Evolutionary conservation across 345 rosid species (phyloP).

Genomic region (Citrus cavaleriei): DNA sequence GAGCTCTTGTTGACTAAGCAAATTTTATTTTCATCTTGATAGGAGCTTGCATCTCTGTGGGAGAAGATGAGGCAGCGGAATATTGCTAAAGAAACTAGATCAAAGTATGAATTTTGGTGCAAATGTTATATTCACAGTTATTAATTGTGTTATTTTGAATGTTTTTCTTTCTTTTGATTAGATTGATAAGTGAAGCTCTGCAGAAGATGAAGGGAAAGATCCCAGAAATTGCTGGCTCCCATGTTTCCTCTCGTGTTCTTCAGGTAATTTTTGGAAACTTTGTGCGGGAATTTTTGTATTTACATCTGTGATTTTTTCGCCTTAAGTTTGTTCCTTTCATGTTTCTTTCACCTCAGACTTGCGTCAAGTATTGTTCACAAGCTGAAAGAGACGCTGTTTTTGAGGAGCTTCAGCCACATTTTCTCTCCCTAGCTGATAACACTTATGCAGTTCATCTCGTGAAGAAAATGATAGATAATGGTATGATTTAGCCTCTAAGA

Average conservation of each 20-base stretch:
- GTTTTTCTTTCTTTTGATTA: constrained; percentile 10
- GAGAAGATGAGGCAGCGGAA: constrained; percentile 93
- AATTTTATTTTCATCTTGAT: background rate
- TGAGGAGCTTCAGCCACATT: constrained; percentile 76
- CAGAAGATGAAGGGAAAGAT: constrained; percentile 89
- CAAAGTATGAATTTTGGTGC: constrained; percentile 45
- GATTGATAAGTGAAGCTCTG: constrained; percentile 73
- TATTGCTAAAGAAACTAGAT: constrained; percentile 78
- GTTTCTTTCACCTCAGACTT: constrained; percentile 44
- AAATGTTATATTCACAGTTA: background rate
- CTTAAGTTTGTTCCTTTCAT: background rate
- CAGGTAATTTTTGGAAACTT: constrained; percentile 48
- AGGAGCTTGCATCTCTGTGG: constrained; percentile 93
- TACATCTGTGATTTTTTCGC: background rate
- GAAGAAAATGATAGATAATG: constrained; percentile 79
- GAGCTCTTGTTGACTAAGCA: background rate
- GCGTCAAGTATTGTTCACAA: constrained; percentile 74
- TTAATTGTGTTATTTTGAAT: background rate
- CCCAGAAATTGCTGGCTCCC: constrained; percentile 78
- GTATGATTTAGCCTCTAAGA: constrained; percentile 32
- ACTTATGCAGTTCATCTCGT: constrained; percentile 70
- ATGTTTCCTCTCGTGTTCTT: constrained; percentile 87
- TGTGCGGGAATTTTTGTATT: background rate
- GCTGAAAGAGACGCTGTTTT: constrained; percentile 70
- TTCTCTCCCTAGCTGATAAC: constrained; percentile 62